Conservation (phyloP, 306 rosid species). For the Corylus heterophylla region DNA sequence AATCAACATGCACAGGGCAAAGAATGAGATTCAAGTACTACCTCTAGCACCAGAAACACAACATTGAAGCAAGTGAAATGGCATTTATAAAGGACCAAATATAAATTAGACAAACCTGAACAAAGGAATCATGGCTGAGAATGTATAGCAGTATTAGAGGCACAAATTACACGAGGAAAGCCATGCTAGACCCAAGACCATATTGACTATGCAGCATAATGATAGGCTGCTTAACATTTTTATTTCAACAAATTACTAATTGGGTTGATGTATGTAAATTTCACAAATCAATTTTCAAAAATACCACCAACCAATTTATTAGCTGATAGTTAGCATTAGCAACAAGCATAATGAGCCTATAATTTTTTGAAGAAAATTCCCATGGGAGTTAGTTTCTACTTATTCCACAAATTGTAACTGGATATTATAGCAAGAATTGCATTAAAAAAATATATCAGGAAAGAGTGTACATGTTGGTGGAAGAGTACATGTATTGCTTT, state of each 20-base stretch:
- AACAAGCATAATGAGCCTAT: not conserved
- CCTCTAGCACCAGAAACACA: slow-evolving; percentile 1
- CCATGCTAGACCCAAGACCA: not conserved
- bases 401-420: not conserved
- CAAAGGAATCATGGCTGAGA: not conserved
- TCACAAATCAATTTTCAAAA: not conserved
- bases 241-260: not conserved
- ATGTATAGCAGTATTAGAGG: not conserved
- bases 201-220: not conserved
- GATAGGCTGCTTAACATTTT: not conserved
- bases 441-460: not conserved
- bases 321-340: not conserved
- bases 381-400: not conserved
- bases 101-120: not conserved
- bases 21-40: not conserved
- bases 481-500: not conserved
- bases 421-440: not conserved
- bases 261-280: not conserved
- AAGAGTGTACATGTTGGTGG: not conserved
- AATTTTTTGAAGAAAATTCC: not conserved
- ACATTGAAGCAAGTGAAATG: not conserved
- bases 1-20: not conserved
- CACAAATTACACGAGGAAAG: not conserved
- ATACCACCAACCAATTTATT: not conserved
- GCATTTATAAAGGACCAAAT: not conserved